These are phyloP conservation scores for Setomelanomma holmii DNA, from an alignment of 2,329 filamentous ascomycete genomes.

Conservation along the genomic window DNA sequence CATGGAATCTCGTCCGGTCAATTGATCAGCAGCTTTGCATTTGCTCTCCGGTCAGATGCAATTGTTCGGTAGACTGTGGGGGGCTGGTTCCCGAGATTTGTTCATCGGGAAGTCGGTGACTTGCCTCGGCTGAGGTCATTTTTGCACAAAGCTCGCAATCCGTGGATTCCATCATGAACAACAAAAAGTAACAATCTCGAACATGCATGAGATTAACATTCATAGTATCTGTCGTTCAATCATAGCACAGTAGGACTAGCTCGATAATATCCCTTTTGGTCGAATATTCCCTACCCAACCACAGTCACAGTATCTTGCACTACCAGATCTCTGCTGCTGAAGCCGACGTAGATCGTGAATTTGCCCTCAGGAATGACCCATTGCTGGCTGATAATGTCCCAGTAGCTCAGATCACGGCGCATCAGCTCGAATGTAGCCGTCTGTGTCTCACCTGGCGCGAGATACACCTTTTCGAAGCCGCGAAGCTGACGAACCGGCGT, in stretches of 20 bases:
- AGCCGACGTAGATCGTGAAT: slow-evolving; percentile 35
- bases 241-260: neutral
- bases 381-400: slow-evolving; percentile 78
- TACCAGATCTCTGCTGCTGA: slow-evolving; percentile 37
- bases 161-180: neutral
- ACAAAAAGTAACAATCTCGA: too few species aligned
- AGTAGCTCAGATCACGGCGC: slow-evolving; percentile 83
- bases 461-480: slow-evolving; percentile 60
- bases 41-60: neutral
- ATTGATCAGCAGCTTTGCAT: neutral
- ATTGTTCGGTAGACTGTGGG: neutral
- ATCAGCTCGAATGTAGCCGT: slow-evolving; percentile 73
- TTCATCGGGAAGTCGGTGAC: neutral
- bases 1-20: too few species aligned
- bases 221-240: slow-evolving; percentile 1
- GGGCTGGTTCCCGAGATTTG: neutral
- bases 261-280: neutral
- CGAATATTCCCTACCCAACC: slow-evolving; percentile 8
- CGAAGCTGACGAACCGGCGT: slow-evolving; percentile 58
- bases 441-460: slow-evolving; percentile 65
- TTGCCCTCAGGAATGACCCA: slow-evolving; percentile 68
- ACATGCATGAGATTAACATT: too few species aligned
- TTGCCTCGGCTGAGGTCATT: neutral
- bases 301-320: slow-evolving; percentile 27
- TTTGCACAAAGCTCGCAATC: neutral